A percentile compares a stretch with the other conserved stretches of the same genome.
phyloP scores from a whole-genome alignment of 2,329 filamentous ascomycete genomes.

The Dothideomycetes sp. region DNA sequence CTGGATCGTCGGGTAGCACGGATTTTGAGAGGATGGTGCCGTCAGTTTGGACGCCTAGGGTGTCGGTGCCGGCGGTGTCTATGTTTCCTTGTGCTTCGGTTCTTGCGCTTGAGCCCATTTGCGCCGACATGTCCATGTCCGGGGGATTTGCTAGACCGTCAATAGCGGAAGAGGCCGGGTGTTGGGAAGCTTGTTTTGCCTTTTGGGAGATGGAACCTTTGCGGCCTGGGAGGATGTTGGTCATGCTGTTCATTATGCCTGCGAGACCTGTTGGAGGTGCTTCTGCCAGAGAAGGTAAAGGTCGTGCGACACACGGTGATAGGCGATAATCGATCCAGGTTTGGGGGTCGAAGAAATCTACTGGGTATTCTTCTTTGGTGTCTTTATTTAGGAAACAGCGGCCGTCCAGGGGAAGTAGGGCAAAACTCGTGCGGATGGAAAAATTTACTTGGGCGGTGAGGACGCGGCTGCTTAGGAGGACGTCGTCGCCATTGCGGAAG shows the following conservation, averaged over 20 bases:
- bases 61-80: slow-evolving; percentile 24
- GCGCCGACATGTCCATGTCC: slow-evolving; percentile 21
- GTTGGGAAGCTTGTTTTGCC: slow-evolving; percentile 8
- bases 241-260: slow-evolving; percentile 39
- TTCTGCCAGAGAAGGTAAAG: slow-evolving; percentile 48
- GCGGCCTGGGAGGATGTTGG: slow-evolving; percentile 27
- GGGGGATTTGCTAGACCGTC: slow-evolving; percentile 23
- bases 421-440: slow-evolving; percentile 75
- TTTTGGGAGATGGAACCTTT: slow-evolving; percentile 20
- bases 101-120: slow-evolving; percentile 30
- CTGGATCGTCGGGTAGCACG: neutral
- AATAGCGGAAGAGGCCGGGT: slow-evolving; percentile 15
- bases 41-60: slow-evolving; percentile 20
- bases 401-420: slow-evolving; percentile 76
- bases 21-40: slow-evolving; percentile 10
- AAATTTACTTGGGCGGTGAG: slow-evolving; percentile 92
- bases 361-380: slow-evolving; percentile 67
- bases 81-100: slow-evolving; percentile 31
- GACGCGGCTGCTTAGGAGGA: slow-evolving; percentile 79
- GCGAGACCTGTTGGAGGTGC: slow-evolving; percentile 31
- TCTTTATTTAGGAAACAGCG: slow-evolving; percentile 78
- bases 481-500: slow-evolving; percentile 82
- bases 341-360: slow-evolving; percentile 74
- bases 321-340: slow-evolving; percentile 71
- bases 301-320: slow-evolving; percentile 65